A percentile compares a stretch with the other conserved stretches of the same genome.
Conservation (phyloP, 805 yeast species). For the Zygosaccharomyces gambellarensis region DNA sequence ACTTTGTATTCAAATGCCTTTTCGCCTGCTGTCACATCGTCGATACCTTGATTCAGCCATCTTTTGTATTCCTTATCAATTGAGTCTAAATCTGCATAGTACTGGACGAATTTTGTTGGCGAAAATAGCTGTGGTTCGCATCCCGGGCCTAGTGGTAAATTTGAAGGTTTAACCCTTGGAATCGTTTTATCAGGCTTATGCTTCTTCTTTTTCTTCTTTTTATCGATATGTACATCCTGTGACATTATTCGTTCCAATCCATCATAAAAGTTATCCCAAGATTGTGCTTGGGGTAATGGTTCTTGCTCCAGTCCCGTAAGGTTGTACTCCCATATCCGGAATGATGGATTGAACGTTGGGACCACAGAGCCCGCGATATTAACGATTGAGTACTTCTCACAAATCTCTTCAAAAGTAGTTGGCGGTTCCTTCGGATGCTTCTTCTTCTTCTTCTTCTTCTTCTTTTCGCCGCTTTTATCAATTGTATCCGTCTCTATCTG, state of each 20-base stretch:
- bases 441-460: slow-evolving; percentile 16
- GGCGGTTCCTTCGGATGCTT: slow-evolving; percentile 8
- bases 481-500: slow-evolving; percentile 5
- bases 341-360: slow-evolving; percentile 80
- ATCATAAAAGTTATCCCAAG: slow-evolving; percentile 59
- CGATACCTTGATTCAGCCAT: slow-evolving; percentile 52
- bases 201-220: slow-evolving; percentile 24
- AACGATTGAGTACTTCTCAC: slow-evolving; percentile 63
- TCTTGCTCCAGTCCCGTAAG: slow-evolving; percentile 46
- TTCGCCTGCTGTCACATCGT: slow-evolving; percentile 47
- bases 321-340: slow-evolving; percentile 85
- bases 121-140: slow-evolving; percentile 65
- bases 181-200: slow-evolving; percentile 49
- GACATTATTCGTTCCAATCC: slow-evolving; percentile 40
- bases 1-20: slow-evolving; percentile 52
- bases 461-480: slow-evolving; percentile 17
- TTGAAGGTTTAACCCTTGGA: slow-evolving; percentile 56
- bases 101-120: slow-evolving; percentile 69
- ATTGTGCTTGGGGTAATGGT: slow-evolving; percentile 24
- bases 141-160: slow-evolving; percentile 65
- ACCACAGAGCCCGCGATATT: slow-evolving; percentile 70
- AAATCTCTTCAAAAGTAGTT: slow-evolving; percentile 20
- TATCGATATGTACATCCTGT: slow-evolving; percentile 18
- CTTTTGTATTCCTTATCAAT: slow-evolving; percentile 42
- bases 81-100: slow-evolving; percentile 56